These are phyloP conservation scores for Candida verbasci DNA, from an alignment of 805 yeast species.

Conservation along the genomic window DNA sequence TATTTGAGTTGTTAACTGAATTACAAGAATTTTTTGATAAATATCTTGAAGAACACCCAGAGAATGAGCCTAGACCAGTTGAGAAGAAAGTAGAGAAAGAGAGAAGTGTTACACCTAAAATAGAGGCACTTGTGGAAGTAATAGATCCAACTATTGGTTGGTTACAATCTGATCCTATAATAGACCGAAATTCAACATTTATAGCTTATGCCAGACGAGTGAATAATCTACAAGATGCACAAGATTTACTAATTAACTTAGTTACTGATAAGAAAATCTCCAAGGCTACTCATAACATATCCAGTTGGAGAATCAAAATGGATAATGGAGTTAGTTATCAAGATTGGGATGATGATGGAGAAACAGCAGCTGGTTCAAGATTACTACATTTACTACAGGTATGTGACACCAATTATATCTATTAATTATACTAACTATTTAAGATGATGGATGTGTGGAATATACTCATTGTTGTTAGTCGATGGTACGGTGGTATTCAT, in stretches of 20 bases:
- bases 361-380: constrained; percentile 91
- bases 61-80: constrained; percentile 40
- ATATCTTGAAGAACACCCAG: constrained; percentile 16
- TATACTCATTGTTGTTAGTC: constrained; percentile 76
- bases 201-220: constrained; percentile 70
- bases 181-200: constrained; percentile 83
- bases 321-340: constrained; percentile 55
- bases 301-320: constrained; percentile 76
- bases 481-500: constrained; percentile 93
- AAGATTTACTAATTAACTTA: constrained; percentile 45
- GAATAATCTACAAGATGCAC: constrained; percentile 64
- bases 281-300: constrained; percentile 75
- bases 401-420: constrained; percentile 16
- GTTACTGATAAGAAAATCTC: constrained; percentile 62
- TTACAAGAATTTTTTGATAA: constrained; percentile 45
- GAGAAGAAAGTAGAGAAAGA: not conserved
- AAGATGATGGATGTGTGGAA: constrained; percentile 75
- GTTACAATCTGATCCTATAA: constrained; percentile 70
- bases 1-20: constrained; percentile 75
- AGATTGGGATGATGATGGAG: constrained; percentile 97
- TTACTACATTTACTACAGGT: constrained; percentile 71
- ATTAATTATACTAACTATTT: constrained; percentile 2
- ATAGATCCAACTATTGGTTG: constrained; percentile 63
- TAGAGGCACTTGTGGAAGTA: not conserved
- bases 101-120: not conserved